Conservation (phyloP, 768 basidiomycete genomes). For the Mycena venus region DNA sequence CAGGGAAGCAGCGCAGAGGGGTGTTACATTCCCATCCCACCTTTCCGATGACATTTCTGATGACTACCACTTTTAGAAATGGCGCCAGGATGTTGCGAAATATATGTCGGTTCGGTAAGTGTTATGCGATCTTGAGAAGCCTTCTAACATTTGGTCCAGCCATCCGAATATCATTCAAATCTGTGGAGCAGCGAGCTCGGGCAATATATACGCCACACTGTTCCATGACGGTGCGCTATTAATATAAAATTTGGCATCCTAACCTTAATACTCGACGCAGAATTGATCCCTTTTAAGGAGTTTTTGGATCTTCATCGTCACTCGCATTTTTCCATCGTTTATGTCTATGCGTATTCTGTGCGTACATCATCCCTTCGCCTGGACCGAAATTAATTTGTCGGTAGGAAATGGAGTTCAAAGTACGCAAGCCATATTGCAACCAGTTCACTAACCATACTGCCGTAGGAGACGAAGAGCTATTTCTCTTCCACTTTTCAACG, state of each 20-base stretch:
- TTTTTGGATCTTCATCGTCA: neutral
- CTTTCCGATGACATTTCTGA: too few relatives aligned
- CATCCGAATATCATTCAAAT: slow-evolving; percentile 5
- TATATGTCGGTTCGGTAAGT: neutral
- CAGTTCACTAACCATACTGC: too few relatives aligned
- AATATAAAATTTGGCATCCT: too few relatives aligned
- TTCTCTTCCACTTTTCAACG: too few relatives aligned
- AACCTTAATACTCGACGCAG: neutral
- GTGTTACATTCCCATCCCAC: too few relatives aligned
- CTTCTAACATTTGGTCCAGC: neutral
- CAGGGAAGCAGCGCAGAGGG: too few relatives aligned
- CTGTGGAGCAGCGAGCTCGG: neutral
- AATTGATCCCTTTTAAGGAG: neutral
- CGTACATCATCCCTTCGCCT: neutral
- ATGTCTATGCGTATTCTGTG: neutral
- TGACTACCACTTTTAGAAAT: neutral
- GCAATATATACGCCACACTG: neutral
- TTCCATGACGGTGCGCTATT: slow-evolving; percentile 11
- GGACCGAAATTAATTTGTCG: neutral
- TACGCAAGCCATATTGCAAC: too few relatives aligned
- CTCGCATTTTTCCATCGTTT: neutral
- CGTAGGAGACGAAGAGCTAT: too few relatives aligned
- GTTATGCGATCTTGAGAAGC: too few relatives aligned
- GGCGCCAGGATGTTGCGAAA: neutral
- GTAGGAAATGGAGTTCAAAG: neutral